These are phyloP conservation scores for Shiraia bambusicola DNA, from an alignment of 2,329 filamentous ascomycete genomes.

Conservation along the genomic window DNA sequence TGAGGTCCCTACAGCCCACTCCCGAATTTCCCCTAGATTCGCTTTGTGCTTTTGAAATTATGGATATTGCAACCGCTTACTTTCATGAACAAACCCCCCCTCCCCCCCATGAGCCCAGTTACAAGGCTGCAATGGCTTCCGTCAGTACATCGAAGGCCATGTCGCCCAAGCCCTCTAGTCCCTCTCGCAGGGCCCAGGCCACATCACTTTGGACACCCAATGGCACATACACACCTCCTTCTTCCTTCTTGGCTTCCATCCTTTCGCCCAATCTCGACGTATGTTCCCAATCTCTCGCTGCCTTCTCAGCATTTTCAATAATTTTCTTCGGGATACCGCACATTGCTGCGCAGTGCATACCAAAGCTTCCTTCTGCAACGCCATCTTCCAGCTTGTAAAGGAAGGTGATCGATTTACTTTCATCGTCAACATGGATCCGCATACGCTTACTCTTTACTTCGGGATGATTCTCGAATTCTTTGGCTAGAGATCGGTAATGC, in stretches of 20 bases:
- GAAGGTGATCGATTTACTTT: slow-evolving; percentile 85
- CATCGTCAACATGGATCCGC: slow-evolving; percentile 91
- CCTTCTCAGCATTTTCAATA: slow-evolving; percentile 82
- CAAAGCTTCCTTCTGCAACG: slow-evolving; percentile 93
- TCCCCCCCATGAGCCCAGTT: neutral
- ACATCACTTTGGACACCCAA: slow-evolving; percentile 87
- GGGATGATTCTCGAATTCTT: slow-evolving; percentile 86
- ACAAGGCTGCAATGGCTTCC: slow-evolving; percentile 59
- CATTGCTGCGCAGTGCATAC: slow-evolving; percentile 99
- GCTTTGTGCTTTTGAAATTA: neutral
- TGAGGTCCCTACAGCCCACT: neutral
- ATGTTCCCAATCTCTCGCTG: slow-evolving; percentile 92
- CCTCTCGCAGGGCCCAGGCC: slow-evolving; percentile 69
- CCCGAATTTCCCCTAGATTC: neutral
- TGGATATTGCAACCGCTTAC: neutral
- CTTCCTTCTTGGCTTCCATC: slow-evolving; percentile 69
- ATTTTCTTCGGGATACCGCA: slow-evolving; percentile 85
- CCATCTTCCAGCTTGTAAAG: slow-evolving; percentile 91
- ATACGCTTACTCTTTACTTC: slow-evolving; percentile 86
- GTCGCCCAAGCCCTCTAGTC: slow-evolving; percentile 48
- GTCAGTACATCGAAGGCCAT: slow-evolving; percentile 58
- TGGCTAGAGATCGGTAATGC: slow-evolving; percentile 91
- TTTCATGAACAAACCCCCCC: neutral
- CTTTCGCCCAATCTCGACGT: slow-evolving; percentile 88
- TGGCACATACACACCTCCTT: slow-evolving; percentile 77